A percentile compares a stretch with the other conserved stretches of the same genome.
These are phyloP conservation scores for Dothideomycetes sp. DNA, from an alignment of 2,329 filamentous ascomycete species.

Conservation along the genomic window DNA sequence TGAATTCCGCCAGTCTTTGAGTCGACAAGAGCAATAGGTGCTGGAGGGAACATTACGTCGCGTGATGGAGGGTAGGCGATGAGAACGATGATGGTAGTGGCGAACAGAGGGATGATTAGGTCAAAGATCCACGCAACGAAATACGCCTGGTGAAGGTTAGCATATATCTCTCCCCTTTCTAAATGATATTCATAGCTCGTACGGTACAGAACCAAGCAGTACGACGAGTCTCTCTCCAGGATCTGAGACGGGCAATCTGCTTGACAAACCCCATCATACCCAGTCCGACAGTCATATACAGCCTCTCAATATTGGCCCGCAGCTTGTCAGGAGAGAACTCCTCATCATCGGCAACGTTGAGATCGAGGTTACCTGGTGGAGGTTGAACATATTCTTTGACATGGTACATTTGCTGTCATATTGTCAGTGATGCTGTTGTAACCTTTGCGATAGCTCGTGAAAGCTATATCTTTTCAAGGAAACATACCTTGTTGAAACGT, in stretches of 20 bases:
- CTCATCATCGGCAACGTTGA: slow-evolving; percentile 72
- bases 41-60: slow-evolving; percentile 59
- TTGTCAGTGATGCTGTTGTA: slow-evolving; percentile 14
- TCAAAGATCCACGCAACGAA: slow-evolving; percentile 61
- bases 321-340: slow-evolving; percentile 80
- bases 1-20: slow-evolving; percentile 61
- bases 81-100: slow-evolving; percentile 50
- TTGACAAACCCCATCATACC: slow-evolving; percentile 56
- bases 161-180: neutral
- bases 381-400: slow-evolving; percentile 56
- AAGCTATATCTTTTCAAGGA: too few relatives aligned
- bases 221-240: slow-evolving; percentile 63
- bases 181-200: slow-evolving; percentile 7
- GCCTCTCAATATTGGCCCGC: slow-evolving; percentile 62
- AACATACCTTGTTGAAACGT: slow-evolving; percentile 58
- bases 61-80: slow-evolving; percentile 56
- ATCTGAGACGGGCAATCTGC: slow-evolving; percentile 64
- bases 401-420: slow-evolving; percentile 49
- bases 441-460: too few relatives aligned
- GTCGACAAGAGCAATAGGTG: slow-evolving; percentile 63
- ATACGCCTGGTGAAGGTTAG: slow-evolving; percentile 30
- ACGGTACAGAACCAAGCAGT: slow-evolving; percentile 56
- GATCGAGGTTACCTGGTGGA: slow-evolving; percentile 58
- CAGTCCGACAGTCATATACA: slow-evolving; percentile 71
- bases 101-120: slow-evolving; percentile 52